Evolutionary conservation across 192 early-diverging fungal genomes (phyloP).

Genomic region (Coemansia javaensis): DNA sequence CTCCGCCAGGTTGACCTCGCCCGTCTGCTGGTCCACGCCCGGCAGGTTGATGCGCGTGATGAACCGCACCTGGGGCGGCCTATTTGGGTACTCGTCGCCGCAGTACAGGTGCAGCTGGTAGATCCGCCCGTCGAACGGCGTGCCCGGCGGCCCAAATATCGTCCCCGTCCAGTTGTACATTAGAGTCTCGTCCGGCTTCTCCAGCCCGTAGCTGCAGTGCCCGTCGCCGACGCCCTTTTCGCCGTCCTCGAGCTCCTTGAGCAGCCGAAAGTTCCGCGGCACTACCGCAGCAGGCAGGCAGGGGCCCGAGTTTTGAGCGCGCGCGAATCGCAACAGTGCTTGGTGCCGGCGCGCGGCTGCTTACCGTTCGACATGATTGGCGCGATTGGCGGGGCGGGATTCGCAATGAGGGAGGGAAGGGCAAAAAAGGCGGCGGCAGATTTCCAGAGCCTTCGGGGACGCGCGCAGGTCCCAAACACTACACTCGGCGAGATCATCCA

Average conservation of each 20-base stretch:
- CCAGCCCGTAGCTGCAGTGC: constrained; percentile 87
- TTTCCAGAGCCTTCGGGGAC: too few relatives aligned
- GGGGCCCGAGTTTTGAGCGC: too few relatives aligned
- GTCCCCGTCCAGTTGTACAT: constrained; percentile 92
- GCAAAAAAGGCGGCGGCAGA: neutral
- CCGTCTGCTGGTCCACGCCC: constrained; percentile 76
- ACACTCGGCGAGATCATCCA: too few relatives aligned
- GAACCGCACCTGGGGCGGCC: constrained; percentile 75
- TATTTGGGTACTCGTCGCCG: constrained; percentile 79
- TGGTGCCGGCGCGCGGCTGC: neutral
- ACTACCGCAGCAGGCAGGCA: constrained; percentile 49
- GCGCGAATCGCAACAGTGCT: too few relatives aligned
- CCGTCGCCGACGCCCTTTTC: constrained; percentile 96
- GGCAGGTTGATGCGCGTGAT: constrained; percentile 80
- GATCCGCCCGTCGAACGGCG: constrained; percentile 95
- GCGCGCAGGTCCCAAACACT: neutral
- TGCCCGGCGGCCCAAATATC: constrained; percentile 72
- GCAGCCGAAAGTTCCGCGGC: constrained; percentile 93
- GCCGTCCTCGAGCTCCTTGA: constrained; percentile 95
- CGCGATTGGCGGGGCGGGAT: neutral
- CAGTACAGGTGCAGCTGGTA: constrained; percentile 84
- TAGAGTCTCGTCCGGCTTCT: constrained; percentile 63
- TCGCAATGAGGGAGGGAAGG: neutral
- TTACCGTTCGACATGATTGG: constrained; percentile 1
- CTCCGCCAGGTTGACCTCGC: constrained; percentile 63